Percentiles rank a stretch among this genome's conserved stretches.
phyloP scores from a whole-genome alignment of 345 rosid genomes.

The Salix dunnii region DNA sequence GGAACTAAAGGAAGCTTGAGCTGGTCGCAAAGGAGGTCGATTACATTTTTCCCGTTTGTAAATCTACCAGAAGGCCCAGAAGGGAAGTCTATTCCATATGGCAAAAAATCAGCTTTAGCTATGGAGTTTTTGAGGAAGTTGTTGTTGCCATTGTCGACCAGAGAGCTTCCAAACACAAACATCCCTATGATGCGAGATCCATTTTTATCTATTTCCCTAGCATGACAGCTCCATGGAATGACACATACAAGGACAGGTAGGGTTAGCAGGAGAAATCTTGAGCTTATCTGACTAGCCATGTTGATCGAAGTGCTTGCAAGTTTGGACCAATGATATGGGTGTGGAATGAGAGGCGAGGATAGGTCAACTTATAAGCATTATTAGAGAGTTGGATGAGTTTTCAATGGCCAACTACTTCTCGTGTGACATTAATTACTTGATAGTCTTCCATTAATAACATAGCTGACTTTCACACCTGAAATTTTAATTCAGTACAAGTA shows the following conservation, averaged over 20 bases:
- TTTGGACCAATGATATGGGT: not conserved
- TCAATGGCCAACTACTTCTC: no score
- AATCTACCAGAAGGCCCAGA: slow-evolving; percentile 55
- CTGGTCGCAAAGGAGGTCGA: slow-evolving; percentile 40
- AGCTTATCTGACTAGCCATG: not conserved
- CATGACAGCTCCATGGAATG: not conserved
- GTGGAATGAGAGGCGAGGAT: not conserved
- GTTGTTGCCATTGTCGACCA: slow-evolving; percentile 70
- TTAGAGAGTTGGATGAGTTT: no score
- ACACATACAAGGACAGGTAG: slow-evolving; percentile 18
- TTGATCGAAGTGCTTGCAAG: not conserved
- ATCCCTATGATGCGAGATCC: slow-evolving; percentile 29
- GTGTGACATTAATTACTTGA: no score
- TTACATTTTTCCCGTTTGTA: slow-evolving; percentile 57
- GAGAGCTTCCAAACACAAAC: slow-evolving; percentile 69
- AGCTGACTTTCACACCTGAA: no score
- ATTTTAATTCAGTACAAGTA: no score
- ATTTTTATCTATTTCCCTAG: not conserved
- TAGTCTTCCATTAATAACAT: no score
- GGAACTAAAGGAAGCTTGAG: slow-evolving; percentile 49
- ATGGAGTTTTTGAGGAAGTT: slow-evolving; percentile 36
- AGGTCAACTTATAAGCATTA: not conserved
- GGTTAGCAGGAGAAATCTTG: not conserved
- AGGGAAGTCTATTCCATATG: slow-evolving; percentile 60
- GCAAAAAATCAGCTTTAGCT: slow-evolving; percentile 47